A percentile compares a stretch with the other conserved stretches of the same genome.
phyloP scores from a whole-genome alignment of 768 basidiomycete species.

The Goffeauzyma gilvescens region DNA sequence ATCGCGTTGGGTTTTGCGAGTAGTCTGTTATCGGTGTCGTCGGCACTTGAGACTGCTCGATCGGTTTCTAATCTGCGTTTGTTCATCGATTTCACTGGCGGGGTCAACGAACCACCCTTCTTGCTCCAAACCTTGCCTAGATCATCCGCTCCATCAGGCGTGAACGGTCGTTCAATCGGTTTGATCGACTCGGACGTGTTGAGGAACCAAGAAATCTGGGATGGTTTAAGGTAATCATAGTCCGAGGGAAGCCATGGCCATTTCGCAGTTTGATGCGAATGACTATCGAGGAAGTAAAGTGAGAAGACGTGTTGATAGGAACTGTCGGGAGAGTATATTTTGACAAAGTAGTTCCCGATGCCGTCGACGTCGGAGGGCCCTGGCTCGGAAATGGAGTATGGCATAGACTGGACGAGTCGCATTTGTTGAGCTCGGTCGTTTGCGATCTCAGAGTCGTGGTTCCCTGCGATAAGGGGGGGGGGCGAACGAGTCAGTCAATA shows the following conservation, averaged over 20 bases:
- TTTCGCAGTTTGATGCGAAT: conserved; percentile 37
- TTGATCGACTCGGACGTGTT: conserved; percentile 54
- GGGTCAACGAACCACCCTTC: neutral
- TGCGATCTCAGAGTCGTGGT: conserved; percentile 48
- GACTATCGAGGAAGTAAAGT: conserved; percentile 79
- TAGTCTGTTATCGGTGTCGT: conserved; percentile 24
- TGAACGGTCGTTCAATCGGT: conserved; percentile 64
- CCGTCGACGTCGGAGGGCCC: conserved; percentile 76
- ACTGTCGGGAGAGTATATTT: conserved; percentile 51
- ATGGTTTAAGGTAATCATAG: conserved; percentile 73
- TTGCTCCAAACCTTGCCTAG: conserved; percentile 44
- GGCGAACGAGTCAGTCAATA: neutral
- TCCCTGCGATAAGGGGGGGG: conserved; percentile 34
- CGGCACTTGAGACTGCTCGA: conserved; percentile 6
- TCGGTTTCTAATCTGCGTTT: conserved; percentile 44
- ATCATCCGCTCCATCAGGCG: conserved; percentile 54
- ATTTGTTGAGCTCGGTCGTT: conserved; percentile 46
- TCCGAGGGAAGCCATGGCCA: conserved; percentile 47
- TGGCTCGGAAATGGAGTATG: conserved; percentile 60
- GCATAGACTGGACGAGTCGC: conserved; percentile 49
- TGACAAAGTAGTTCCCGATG: conserved; percentile 75
- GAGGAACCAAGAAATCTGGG: conserved; percentile 78
- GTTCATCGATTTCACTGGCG: conserved; percentile 32
- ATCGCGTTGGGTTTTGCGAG: conserved; percentile 86
- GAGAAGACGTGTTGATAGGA: conserved; percentile 77